Base-by-base conservation (phyloP, 768 basidiomycete species). In the Plicaturopsis crispa region DNA sequence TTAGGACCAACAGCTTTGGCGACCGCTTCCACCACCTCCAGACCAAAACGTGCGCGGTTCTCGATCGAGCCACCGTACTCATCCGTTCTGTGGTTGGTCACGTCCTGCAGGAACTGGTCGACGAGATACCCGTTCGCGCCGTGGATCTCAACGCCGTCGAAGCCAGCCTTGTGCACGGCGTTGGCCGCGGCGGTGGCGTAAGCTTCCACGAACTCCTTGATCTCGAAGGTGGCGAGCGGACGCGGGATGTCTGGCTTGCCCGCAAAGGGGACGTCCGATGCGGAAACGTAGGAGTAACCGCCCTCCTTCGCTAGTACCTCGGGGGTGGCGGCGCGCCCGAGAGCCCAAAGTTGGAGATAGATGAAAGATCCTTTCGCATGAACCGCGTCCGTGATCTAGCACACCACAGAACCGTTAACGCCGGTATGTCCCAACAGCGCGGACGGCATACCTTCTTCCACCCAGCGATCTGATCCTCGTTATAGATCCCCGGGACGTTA, bases 71-170 rank as follows among this genome's bases (percentile, higher is more conserved):
- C 76, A 4, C 78, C 77, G 57, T 71, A 78, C 33, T 61, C 57
- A 53, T 78, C 74, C 4, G 60, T 69, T 11, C 72, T 61, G 16
- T 60, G 49, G 54, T 77, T 77, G 12, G 53, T 49, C 3, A 48
- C 35, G 24, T 58, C 47, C 38, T 73, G 67, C 5, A 69, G 43
- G 59, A 76, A 74, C 47, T 75, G 70, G 46, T 76, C 67, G 20
- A 60, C 31, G 21, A 69, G 40, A 35, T 63, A 60, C 0, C 57
- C 56, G 24, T 56, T 56, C 10, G 51, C 54, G 7, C 38, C 50
- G 30, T 60, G 56, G 43, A 69, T 59, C 57, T 80, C 75, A 4
- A 75, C 60, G 19, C 81, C 84, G 43, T 86, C 83, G 44, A 85
- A 85, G 1, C 78, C 82, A 20, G 82, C 80, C 16, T 50, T n/a